These are phyloP conservation scores for Wickerhamomyces bisporus DNA, from an alignment of 805 yeast species.

Conservation along the genomic window DNA sequence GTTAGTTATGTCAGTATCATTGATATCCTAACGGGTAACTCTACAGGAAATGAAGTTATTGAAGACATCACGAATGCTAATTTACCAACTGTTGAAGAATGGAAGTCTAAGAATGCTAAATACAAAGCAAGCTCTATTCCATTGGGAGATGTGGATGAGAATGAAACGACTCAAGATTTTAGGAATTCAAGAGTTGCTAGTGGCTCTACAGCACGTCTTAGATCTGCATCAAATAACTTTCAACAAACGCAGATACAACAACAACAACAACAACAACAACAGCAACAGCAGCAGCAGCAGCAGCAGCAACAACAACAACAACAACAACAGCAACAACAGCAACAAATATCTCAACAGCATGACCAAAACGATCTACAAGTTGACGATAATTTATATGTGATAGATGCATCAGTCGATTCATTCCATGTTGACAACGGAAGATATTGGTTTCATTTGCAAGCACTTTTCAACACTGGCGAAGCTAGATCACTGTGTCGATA, in stretches of 20 bases:
- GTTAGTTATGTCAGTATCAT: conserved; percentile 82
- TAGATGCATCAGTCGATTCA: conserved; percentile 66
- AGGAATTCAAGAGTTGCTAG: conserved; percentile 5
- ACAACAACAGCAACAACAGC: conserved; percentile 6
- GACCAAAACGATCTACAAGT: neutral
- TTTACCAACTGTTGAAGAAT: conserved; percentile 90
- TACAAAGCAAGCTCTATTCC: conserved; percentile 89
- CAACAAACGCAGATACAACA: neutral
- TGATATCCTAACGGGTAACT: conserved; percentile 62
- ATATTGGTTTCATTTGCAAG: conserved; percentile 79
- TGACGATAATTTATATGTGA: conserved; percentile 19
- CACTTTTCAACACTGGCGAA: conserved; percentile 63
- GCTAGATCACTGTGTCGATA: conserved; percentile 72
- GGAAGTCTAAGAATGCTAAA: conserved; percentile 88
- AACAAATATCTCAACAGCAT: conserved; percentile 3
- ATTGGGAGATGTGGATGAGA: conserved; percentile 50
- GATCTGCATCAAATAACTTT: neutral
- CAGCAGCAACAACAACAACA: conserved; percentile 2
- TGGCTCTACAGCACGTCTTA: conserved; percentile 1
- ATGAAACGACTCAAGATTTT: conserved; percentile 1
- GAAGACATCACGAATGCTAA: conserved; percentile 60
- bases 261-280: conserved; percentile 1
- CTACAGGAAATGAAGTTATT: conserved; percentile 48
- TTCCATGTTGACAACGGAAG: conserved; percentile 79
- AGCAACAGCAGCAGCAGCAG: conserved; percentile 1